Evolutionary conservation across 257 asterid genomes (phyloP).

Genomic region (Gynochthodes officinalis): DNA sequence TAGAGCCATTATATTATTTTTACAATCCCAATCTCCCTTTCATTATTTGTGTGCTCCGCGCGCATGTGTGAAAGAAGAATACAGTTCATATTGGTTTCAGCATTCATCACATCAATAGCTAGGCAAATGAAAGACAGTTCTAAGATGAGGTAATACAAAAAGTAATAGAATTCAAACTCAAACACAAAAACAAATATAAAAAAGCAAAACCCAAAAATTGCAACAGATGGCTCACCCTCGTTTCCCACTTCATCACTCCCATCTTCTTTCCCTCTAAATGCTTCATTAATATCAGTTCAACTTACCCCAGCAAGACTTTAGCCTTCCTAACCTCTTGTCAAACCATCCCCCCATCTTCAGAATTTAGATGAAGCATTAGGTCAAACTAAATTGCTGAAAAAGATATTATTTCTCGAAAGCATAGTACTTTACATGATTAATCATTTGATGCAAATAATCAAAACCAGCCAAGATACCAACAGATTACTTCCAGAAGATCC

Average conservation of each 20-base stretch:
- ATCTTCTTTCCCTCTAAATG: background rate
- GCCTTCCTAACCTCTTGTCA: background rate
- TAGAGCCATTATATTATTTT: background rate
- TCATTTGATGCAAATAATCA: background rate
- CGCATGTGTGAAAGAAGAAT: background rate
- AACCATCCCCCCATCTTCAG: background rate
- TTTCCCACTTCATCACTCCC: background rate
- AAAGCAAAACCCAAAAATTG: background rate
- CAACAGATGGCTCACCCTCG: background rate
- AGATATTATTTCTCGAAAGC: background rate
- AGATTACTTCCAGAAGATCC: background rate
- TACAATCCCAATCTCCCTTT: background rate
- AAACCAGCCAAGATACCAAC: background rate
- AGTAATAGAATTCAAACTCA: background rate
- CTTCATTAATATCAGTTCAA: background rate
- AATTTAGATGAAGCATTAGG: background rate
- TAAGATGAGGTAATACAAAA: background rate
- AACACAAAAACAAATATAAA: background rate
- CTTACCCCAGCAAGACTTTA: background rate
- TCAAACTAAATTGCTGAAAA: background rate
- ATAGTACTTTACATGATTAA: background rate
- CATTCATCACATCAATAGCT: background rate
- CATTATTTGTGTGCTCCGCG: too few relatives aligned
- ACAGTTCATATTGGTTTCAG: background rate
- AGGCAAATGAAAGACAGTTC: background rate